Evolutionary conservation across 2,329 filamentous ascomycete genomes (phyloP).

Genomic region (Verticillium nonalfalfae): DNA sequence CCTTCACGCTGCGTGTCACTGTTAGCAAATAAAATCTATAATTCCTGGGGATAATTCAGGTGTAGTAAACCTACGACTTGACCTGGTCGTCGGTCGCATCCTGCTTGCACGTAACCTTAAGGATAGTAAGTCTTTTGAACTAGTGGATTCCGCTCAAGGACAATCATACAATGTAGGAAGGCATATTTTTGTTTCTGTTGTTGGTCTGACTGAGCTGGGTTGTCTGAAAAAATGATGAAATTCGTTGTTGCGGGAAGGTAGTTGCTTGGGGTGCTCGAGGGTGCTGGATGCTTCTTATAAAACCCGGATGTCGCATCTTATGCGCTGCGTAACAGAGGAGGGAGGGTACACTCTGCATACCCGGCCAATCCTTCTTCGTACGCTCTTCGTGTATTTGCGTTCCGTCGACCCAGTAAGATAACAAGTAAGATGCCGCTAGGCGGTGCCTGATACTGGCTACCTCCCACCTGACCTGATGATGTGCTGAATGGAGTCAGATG

Average conservation of each 20-base stretch:
- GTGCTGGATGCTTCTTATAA: not conserved
- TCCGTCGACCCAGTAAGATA: not conserved
- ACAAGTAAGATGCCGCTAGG: not conserved
- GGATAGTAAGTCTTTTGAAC: conserved; percentile 8
- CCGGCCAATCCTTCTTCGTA: not conserved
- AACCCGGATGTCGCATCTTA: not conserved
- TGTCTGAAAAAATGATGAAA: not conserved
- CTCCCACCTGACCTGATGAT: not conserved
- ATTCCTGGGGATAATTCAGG: too few species aligned
- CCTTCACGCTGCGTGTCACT: conserved; percentile 60
- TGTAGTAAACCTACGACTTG: conserved; percentile 45
- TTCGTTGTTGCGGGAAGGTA: not conserved
- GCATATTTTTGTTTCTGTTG: conserved; percentile 32
- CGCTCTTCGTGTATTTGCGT: not conserved
- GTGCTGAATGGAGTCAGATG: not conserved
- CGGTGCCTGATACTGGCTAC: not conserved
- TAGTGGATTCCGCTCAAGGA: not conserved
- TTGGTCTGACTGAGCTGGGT: not conserved
- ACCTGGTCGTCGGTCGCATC: conserved; percentile 62
- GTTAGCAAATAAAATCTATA: not conserved
- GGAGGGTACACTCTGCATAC: not conserved
- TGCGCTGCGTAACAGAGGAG: not conserved
- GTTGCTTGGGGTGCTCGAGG: not conserved
- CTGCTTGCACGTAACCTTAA: conserved; percentile 73
- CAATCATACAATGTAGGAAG: conserved; percentile 48